Evolutionary conservation across 2,329 filamentous ascomycete genomes (phyloP).

Genomic region (Botryotinia globosa): DNA sequence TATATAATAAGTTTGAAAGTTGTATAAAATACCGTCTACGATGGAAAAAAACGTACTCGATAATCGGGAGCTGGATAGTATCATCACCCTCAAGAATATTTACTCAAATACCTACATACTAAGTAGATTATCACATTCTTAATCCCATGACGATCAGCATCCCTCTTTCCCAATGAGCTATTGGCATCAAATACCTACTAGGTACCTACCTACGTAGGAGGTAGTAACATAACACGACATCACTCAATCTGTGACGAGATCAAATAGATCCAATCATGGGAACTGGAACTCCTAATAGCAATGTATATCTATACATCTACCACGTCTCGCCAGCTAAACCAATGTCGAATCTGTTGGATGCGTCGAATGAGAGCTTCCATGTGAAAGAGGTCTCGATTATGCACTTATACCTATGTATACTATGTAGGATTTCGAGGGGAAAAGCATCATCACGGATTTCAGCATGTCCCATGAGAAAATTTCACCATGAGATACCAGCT

Average conservation of each 20-base stretch:
- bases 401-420: neutral
- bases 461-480: neutral
- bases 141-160: neutral
- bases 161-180: neutral
- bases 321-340: neutral
- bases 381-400: neutral
- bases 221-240: neutral
- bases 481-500: neutral
- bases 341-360: neutral
- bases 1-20: too few relatives aligned
- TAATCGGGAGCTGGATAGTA: too few relatives aligned
- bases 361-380: neutral
- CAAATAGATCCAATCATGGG: neutral
- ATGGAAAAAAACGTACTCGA: too few relatives aligned
- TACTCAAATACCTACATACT: neutral
- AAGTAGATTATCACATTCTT: fast-evolving
- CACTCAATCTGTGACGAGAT: neutral
- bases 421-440: neutral
- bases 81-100: neutral
- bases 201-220: fast-evolving
- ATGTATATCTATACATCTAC: neutral
- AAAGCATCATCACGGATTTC: neutral
- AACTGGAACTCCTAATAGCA: neutral
- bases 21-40: too few relatives aligned
- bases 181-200: neutral